A percentile compares a stretch with the other conserved stretches of the same genome.
phyloP scores from a whole-genome alignment of 306 rosid genomes.

The Ziziphus jujuba region DNA sequence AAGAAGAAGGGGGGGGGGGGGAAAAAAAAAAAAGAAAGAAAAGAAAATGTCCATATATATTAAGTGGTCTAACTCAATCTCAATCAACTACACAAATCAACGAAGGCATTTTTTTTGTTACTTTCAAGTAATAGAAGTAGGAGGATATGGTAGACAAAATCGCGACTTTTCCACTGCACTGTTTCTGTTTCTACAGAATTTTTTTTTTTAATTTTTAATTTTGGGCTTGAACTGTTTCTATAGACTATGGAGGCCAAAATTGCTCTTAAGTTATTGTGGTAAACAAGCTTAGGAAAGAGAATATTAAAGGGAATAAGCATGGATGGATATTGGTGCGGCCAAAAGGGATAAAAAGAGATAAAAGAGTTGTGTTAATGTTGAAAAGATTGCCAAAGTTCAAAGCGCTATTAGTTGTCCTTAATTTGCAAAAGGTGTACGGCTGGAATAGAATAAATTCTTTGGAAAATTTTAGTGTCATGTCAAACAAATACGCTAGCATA shows the following conservation, averaged over 20 bases:
- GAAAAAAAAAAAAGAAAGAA: too few relatives aligned
- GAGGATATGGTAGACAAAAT: too few relatives aligned
- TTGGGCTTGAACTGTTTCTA: too few relatives aligned
- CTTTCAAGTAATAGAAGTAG: too few relatives aligned
- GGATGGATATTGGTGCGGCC: constrained; percentile 18
- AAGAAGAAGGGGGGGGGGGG: too few relatives aligned
- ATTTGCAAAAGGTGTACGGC: constrained; percentile 31
- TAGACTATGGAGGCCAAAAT: too few relatives aligned
- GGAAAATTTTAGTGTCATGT: neutral
- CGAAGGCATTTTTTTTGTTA: neutral
- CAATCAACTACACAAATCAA: neutral
- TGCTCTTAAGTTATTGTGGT: too few relatives aligned
- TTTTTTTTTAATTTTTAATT: too few relatives aligned
- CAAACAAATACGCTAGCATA: constrained; percentile 10
- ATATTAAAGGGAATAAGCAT: constrained; percentile 9
- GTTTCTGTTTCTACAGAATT: too few relatives aligned
- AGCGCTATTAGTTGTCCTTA: constrained; percentile 10
- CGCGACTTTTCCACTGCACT: too few relatives aligned
- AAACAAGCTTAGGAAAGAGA: constrained; percentile 17
- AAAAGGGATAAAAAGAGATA: constrained; percentile 37
- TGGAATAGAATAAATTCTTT: neutral
- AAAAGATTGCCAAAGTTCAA: constrained; percentile 20
- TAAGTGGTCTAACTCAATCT: neutral
- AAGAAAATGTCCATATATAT: too few relatives aligned
- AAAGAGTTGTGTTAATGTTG: constrained; percentile 4